Percentiles rank a stretch among this genome's conserved stretches.
Evolutionary conservation across 148 eudicot genomes (phyloP).

Genomic region (Talinum fruticosum): DNA sequence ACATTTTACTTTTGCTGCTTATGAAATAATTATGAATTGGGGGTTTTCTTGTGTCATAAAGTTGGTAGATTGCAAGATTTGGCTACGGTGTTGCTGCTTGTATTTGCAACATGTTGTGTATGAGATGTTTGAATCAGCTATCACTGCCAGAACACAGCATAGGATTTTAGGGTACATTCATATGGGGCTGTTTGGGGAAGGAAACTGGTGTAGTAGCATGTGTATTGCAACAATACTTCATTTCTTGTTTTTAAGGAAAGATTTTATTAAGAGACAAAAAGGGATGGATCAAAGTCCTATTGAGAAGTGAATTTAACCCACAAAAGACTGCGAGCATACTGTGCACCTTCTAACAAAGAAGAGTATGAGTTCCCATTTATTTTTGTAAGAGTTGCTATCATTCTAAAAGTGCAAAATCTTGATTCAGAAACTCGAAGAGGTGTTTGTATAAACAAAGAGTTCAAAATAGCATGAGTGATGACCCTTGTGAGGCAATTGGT

Average conservation of each 20-base stretch:
- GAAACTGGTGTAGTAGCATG: neutral
- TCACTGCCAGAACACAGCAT: neutral
- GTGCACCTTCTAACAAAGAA: neutral
- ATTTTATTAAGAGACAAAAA: neutral
- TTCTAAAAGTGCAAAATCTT: neutral
- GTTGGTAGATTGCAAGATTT: neutral
- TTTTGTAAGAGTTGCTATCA: no score
- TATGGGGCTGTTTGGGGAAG: neutral
- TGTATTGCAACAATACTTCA: neutral
- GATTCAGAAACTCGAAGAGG: neutral
- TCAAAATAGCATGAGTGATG: neutral
- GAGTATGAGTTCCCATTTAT: neutral
- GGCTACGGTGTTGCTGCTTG: neutral
- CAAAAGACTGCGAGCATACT: neutral
- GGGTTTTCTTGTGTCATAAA: neutral
- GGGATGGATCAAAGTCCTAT: neutral
- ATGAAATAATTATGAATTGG: neutral
- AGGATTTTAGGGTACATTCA: neutral
- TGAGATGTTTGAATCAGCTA: neutral
- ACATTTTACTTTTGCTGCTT: conserved; percentile 3
- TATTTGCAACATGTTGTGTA: neutral
- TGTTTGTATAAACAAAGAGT: neutral
- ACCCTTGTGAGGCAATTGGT: neutral
- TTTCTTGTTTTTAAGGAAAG: neutral
- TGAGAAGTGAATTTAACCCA: neutral